Percentiles rank a stretch among this genome's conserved stretches.
phyloP scores from a whole-genome alignment of 73 alveolate genomes.

The Paramecium octaurelia region DNA sequence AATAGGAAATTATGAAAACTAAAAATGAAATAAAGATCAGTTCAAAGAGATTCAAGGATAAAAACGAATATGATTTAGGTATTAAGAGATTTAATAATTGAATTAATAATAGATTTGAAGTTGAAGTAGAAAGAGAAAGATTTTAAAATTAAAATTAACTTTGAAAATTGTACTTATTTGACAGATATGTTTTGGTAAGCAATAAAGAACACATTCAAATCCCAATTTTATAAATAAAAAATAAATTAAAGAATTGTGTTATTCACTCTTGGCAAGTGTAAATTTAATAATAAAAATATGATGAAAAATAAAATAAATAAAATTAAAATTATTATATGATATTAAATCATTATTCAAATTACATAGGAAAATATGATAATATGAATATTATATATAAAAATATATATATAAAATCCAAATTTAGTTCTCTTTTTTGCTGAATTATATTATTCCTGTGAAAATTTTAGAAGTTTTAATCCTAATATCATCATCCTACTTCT shows the following conservation, averaged over 20 bases:
- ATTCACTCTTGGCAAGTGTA: not conserved
- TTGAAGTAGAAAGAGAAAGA: not conserved
- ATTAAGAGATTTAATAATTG: too few relatives aligned
- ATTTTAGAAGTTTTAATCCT: not conserved
- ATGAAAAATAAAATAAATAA: not conserved
- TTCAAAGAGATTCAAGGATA: too few relatives aligned
- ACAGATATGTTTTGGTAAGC: not conserved
- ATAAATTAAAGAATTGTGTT: not conserved
- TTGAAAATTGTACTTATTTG: not conserved
- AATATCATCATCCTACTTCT: not conserved
- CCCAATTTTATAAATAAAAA: not conserved
- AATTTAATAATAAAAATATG: not conserved
- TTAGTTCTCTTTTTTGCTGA: not conserved
- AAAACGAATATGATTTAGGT: too few relatives aligned
- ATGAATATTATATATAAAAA: not conserved
- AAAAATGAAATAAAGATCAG: too few relatives aligned
- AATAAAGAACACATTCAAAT: not conserved
- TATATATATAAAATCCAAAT: not conserved
- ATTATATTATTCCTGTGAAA: not conserved
- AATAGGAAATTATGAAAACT: too few relatives aligned
- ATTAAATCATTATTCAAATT: conserved; percentile 16
- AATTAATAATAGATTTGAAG: not conserved
- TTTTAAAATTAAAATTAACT: not conserved
- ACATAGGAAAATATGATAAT: conserved; percentile 10
- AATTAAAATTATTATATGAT: conserved; percentile 22